phyloP scores from a whole-genome alignment of 805 yeast genomes.

The Kodamaea kaohsiungensis region DNA sequence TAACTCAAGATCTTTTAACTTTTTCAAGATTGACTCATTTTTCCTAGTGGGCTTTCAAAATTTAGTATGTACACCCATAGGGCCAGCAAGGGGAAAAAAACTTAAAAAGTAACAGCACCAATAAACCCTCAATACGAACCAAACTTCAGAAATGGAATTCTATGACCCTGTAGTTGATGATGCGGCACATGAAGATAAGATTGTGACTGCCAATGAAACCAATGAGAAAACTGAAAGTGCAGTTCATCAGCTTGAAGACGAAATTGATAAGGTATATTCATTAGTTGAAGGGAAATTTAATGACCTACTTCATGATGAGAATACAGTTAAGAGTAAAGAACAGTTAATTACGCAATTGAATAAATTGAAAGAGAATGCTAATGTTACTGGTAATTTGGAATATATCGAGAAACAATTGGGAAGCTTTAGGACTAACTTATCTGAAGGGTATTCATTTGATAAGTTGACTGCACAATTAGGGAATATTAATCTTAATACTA shows the following conservation, averaged over 20 bases:
- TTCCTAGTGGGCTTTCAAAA: too few relatives aligned
- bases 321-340: constrained; percentile 15
- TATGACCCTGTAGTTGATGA: constrained; percentile 26
- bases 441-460: constrained; percentile 10
- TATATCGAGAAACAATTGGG: constrained; percentile 30
- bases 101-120: neutral
- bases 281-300: constrained; percentile 50
- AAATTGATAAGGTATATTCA: constrained; percentile 51
- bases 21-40: neutral
- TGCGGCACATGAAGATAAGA: constrained; percentile 18
- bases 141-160: constrained; percentile 28
- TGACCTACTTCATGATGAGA: constrained; percentile 17
- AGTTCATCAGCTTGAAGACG: constrained; percentile 52
- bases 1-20: neutral
- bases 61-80: neutral
- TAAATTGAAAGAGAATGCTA: constrained; percentile 23
- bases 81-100: neutral
- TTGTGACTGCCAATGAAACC: constrained; percentile 7
- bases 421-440: constrained; percentile 1
- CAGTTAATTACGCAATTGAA: constrained; percentile 31
- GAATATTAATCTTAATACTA: neutral
- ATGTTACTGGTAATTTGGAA: constrained; percentile 21
- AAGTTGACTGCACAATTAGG: constrained; percentile 7
- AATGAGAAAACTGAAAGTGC: constrained; percentile 55
- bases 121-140: too few relatives aligned